Conservation (phyloP, 2,329 filamentous ascomycete genomes). For the Alternaria hordeiaustralica region DNA sequence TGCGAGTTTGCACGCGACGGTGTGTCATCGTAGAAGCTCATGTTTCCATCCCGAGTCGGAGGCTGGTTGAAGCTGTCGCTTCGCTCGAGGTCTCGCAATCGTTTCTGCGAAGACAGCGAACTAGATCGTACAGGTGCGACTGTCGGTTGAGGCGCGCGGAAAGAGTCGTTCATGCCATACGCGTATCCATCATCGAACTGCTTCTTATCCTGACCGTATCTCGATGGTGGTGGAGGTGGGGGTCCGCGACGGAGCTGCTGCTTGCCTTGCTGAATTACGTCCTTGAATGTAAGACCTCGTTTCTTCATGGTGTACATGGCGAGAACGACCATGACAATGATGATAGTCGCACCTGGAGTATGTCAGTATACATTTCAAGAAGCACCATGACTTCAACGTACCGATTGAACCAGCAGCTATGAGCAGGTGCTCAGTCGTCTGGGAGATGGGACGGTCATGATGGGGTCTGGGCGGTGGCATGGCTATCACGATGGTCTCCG, state of each 20-base stretch:
- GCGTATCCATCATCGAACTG: conserved; percentile 31
- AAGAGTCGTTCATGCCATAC: conserved; percentile 30
- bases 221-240: conserved; percentile 28
- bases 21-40: conserved; percentile 37
- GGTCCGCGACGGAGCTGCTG: conserved; percentile 29
- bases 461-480: conserved; percentile 21
- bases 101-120: conserved; percentile 38
- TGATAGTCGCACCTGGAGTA: conserved; percentile 45
- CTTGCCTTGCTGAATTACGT: conserved; percentile 35
- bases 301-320: conserved; percentile 48
- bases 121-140: conserved; percentile 31
- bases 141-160: conserved; percentile 35
- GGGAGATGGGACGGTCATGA: conserved; percentile 35
- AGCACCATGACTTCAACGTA: conserved; percentile 6
- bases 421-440: conserved; percentile 48
- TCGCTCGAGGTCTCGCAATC: conserved; percentile 35
- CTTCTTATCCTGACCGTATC: conserved; percentile 37
- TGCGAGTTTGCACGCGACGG: conserved; percentile 35
- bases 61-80: conserved; percentile 39
- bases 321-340: conserved; percentile 46
- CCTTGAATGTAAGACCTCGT: conserved; percentile 42
- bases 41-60: conserved; percentile 11
- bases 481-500: conserved; percentile 34
- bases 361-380: conserved; percentile 17
- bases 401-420: conserved; percentile 52